phyloP scores from a whole-genome alignment of 2,329 filamentous ascomycete species.

The Fusarium sp. region DNA sequence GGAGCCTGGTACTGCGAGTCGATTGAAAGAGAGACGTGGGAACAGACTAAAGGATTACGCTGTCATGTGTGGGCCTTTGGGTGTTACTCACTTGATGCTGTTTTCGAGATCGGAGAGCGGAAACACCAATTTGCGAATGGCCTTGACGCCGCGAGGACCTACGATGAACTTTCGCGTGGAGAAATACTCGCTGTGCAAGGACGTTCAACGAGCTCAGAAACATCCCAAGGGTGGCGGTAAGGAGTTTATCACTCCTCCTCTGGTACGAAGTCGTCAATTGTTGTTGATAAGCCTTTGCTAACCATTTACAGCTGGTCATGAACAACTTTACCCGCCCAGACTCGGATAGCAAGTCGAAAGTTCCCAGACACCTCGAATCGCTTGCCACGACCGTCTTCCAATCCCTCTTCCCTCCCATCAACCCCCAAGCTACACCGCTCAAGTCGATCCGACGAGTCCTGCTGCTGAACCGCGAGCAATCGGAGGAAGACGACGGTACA shows the following conservation, averaged over 20 bases:
- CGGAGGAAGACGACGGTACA: conserved; percentile 69
- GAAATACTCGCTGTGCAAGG: conserved; percentile 93
- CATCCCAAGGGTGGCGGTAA: conserved; percentile 85
- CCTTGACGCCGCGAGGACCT: conserved; percentile 88
- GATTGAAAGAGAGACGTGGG: conserved; percentile 87
- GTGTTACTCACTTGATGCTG: conserved; percentile 90
- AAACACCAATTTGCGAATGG: conserved; percentile 91
- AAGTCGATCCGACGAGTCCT: conserved; percentile 93
- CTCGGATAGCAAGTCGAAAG: conserved; percentile 70
- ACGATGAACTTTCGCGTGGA: conserved; percentile 95
- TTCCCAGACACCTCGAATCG: conserved; percentile 94
- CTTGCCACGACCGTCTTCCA: conserved; percentile 95
- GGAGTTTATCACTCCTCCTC: conserved; percentile 85
- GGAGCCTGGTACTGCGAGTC: conserved; percentile 92
- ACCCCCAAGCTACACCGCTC: conserved; percentile 88
- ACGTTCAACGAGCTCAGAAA: conserved; percentile 85
- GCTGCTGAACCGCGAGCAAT: conserved; percentile 83
- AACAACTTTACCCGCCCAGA: conserved; percentile 88
- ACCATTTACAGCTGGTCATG: conserved; percentile 80
- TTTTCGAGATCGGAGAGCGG: conserved; percentile 91
- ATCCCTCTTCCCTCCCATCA: conserved; percentile 94
- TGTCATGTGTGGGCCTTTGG: conserved; percentile 93
- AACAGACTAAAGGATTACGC: conserved; percentile 94
- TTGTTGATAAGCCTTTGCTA: conserved; percentile 32
- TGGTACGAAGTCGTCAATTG: conserved; percentile 63